These are phyloP conservation scores for Fonsecaea nubica DNA, from an alignment of 2,329 filamentous ascomycete genomes.

Conservation along the genomic window DNA sequence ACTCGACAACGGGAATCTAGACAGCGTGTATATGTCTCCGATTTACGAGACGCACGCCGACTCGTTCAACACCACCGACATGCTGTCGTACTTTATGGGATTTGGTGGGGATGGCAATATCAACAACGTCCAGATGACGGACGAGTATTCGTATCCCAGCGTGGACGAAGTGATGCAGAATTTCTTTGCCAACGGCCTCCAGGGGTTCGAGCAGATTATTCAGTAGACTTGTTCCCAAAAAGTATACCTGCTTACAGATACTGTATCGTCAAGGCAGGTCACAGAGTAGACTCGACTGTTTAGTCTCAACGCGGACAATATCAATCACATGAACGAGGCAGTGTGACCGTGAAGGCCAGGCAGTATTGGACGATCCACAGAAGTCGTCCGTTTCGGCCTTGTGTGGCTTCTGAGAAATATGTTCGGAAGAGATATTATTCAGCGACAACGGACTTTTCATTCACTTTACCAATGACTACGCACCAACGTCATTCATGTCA, in stretches of 20 bases:
- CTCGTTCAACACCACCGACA: slow-evolving; percentile 8
- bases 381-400: too few species aligned
- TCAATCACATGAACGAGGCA: too few species aligned
- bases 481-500: slow-evolving; percentile 38
- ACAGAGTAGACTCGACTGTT: not conserved
- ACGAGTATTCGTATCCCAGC: not conserved
- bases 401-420: not conserved
- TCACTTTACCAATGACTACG: too few species aligned
- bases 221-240: not conserved
- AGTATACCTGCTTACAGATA: not conserved
- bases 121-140: not conserved
- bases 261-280: not conserved
- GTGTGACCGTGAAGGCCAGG: too few species aligned
- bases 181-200: not conserved
- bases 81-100: slow-evolving; percentile 8
- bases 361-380: too few species aligned
- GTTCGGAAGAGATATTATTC: not conserved
- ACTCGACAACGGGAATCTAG: not conserved
- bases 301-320: not conserved
- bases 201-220: not conserved
- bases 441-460: not conserved
- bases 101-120: not conserved
- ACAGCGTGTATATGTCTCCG: not conserved
- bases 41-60: slow-evolving; percentile 1
- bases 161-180: slow-evolving; percentile 12